Base-by-base conservation (phyloP, 2,329 filamentous ascomycete genomes). In the Aspergillus aculeatus region DNA sequence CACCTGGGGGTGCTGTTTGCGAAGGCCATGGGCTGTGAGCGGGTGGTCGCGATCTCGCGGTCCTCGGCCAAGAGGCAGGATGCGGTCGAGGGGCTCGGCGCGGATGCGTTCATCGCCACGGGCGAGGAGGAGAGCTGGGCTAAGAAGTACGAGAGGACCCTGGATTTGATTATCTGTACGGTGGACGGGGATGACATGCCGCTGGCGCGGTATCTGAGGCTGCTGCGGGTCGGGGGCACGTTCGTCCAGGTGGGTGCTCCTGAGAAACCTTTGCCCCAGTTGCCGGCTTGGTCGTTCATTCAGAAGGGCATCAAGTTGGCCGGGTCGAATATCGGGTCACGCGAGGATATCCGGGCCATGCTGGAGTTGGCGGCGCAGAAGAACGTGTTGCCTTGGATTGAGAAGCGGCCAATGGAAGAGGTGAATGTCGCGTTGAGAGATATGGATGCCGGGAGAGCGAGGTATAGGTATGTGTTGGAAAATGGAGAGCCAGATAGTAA, bases 1-100 rank as follows among this genome's bases (percentile, higher is more conserved):
- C 89, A 94, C 71, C 86, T 92, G 64, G 90, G 84, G 0, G 72
- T 94, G 14, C 79, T 91, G 61, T 92, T 85, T 73, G 87, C 89
- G 0, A 86, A 83, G 66, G 90, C 90, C 0, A 77, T 94, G 1
- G 87, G 86, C 10, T 87, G 86, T 26, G 86, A 90, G 50, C 82
- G 83, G 6, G 80, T 86, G 3, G 79, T 83, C 10, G 84, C 79
- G 3, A 85, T 86, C 60, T 85, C 82, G 10, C 77, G 84, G 2
- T 79, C 75, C 2, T 72, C 71, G 0, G 74, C 73, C 58, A 87
- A 86, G 74, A 77, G 73, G 47, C 70, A 72, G 1, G 84, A 87
- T 71, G 83, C 82, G 0, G 62, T 80, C 51, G 75, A 78, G 23
- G 71, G 69, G 0, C 75, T 87, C 65, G 84, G 84, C 4, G 85